These are phyloP conservation scores for Aspergillus pseudoterreus DNA, from an alignment of 2,329 filamentous ascomycete genomes.

Conservation along the genomic window DNA sequence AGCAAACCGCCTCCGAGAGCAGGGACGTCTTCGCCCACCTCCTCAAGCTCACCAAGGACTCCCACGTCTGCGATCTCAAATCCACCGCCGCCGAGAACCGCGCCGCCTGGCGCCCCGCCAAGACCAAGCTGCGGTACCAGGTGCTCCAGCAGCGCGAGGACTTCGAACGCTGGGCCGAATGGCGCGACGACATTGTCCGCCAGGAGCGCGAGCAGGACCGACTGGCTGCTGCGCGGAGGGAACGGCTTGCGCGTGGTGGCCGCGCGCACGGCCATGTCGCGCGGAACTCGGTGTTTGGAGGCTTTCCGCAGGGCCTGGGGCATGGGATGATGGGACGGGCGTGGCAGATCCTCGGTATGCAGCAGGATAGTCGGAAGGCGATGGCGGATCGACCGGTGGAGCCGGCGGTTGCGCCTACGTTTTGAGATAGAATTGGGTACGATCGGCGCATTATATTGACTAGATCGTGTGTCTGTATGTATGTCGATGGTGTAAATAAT, in stretches of 20 bases:
- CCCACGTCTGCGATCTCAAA: slow-evolving; percentile 37
- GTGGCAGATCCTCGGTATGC: slow-evolving; percentile 40
- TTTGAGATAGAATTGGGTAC: slow-evolving; percentile 2
- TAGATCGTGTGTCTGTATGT: background rate
- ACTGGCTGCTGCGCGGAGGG: slow-evolving; percentile 30
- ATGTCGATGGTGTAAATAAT: slow-evolving; percentile 2
- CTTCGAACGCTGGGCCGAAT: slow-evolving; percentile 45
- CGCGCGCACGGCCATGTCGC: slow-evolving; percentile 23
- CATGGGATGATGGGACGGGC: slow-evolving; percentile 41
- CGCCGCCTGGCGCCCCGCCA: slow-evolving; percentile 39
- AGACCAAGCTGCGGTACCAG: slow-evolving; percentile 42
- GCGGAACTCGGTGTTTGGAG: slow-evolving; percentile 24
- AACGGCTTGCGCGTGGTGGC: slow-evolving; percentile 23
- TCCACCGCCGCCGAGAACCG: slow-evolving; percentile 28
- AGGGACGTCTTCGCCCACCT: slow-evolving; percentile 41
- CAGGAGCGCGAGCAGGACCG: slow-evolving; percentile 36
- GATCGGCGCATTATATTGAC: background rate
- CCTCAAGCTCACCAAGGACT: slow-evolving; percentile 41
- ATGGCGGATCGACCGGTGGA: slow-evolving; percentile 13
- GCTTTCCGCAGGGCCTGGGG: slow-evolving; percentile 29
- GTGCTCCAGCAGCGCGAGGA: slow-evolving; percentile 44
- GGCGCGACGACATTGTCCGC: slow-evolving; percentile 39
- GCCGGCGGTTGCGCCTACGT: slow-evolving; percentile 10
- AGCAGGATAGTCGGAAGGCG: slow-evolving; percentile 27
- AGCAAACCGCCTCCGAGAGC: slow-evolving; percentile 38